Conservation (phyloP, 805 yeast genomes). For the Debaryomyces castellii region DNA sequence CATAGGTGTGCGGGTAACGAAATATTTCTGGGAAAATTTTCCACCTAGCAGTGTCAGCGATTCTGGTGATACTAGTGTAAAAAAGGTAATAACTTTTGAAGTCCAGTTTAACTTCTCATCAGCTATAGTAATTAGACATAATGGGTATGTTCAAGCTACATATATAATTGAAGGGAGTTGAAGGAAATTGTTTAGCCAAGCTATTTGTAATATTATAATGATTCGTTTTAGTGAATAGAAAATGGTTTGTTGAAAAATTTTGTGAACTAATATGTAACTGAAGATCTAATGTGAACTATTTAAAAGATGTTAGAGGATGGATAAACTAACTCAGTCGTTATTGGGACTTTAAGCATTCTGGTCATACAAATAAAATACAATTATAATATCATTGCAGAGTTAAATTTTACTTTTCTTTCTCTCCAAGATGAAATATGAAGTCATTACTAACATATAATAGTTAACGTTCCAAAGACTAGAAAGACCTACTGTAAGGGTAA, state of each 20-base stretch:
- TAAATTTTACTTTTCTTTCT: background rate
- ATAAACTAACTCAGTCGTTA: too few relatives aligned
- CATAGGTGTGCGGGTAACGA: background rate
- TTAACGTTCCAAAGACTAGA: conserved; percentile 99
- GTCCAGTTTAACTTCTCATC: conserved; percentile 1
- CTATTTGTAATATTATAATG: background rate
- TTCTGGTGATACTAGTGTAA: background rate
- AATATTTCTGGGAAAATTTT: conserved; percentile 1
- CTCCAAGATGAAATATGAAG: background rate
- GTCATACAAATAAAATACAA: background rate
- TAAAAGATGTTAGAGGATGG: too few relatives aligned
- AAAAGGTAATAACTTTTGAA: conserved; percentile 2
- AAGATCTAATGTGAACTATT: too few relatives aligned
- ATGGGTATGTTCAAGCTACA: conserved; percentile 18
- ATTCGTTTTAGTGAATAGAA: background rate
- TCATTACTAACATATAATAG: conserved; percentile 46
- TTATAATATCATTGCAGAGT: background rate
- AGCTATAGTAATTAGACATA: conserved; percentile 16
- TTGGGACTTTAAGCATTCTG: background rate
- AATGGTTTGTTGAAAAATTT: background rate
- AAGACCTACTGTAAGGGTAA: conserved; percentile 99
- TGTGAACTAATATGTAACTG: background rate
- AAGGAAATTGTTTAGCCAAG: background rate
- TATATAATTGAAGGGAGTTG: background rate
- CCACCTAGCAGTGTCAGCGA: background rate